Base-by-base conservation (phyloP, 2,329 filamentous ascomycete species). In the Torrubiellomyces zombiae region DNA sequence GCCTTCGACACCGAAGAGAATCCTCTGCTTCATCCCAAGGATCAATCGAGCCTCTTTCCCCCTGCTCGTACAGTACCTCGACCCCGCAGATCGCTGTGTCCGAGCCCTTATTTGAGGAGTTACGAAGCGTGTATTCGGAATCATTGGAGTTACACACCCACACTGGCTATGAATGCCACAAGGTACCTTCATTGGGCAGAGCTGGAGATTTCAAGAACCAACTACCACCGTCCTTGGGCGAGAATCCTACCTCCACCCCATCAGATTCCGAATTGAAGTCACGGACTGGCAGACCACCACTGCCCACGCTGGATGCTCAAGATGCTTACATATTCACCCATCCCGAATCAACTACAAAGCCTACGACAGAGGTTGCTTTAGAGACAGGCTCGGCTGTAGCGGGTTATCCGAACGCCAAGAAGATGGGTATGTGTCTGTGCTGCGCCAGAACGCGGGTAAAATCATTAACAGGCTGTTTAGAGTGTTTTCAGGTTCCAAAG, bases 401-500 rank as follows among this genome's bases (percentile, higher is more conserved):
- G 53, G 67, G 72, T 50, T 71, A 66, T 51, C 68, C 67, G 6
- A 62, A 58, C 27, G 71, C 66, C 23, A 65, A 66, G 29, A 55
- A 58, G 3, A 47, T 49, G 14, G 55, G 57, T 21, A 66, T 70
- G 57, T 21, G 66, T 70, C 27, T 42, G 55, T 23, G 63, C 61
- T 4, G 49, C 56, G 14, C 47, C 55, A 8, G 49, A 60, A 29
- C 60, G 59, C 42, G 52, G 55, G 41, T 61, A 59, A 46, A 61
- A 56, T 58, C 63, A 67, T 71, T 63, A 58, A 56, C 14, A 2
- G 20, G 18, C 14, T 9, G 7, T 11, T 7, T 28, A 52, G 63
- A 68, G 35, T 56, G 55, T 36, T 50, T 56, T 32, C 56, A 60
- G 19, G 56, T 73, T 14, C 77, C 83, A 14, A 89, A 86, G 51